Percentiles rank a stretch among this genome's conserved stretches.
Evolutionary conservation across 2,329 filamentous ascomycete species (phyloP).

Genomic region (Fusarium oxysporum): DNA sequence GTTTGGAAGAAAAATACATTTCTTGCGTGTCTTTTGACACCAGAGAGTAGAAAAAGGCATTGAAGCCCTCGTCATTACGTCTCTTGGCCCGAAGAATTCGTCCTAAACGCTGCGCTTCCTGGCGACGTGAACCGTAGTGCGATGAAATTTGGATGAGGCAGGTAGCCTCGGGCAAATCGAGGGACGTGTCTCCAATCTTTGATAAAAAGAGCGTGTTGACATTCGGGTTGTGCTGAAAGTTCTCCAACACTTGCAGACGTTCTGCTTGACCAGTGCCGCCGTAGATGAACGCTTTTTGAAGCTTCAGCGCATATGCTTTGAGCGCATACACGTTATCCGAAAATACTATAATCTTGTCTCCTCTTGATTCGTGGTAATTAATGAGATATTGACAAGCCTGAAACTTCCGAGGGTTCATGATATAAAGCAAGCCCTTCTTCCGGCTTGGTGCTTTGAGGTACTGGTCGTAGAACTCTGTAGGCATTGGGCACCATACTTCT

Average conservation of each 20-base stretch:
- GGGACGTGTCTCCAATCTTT: slow-evolving; percentile 98
- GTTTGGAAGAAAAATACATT: slow-evolving; percentile 97
- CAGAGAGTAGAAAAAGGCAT: slow-evolving; percentile 98
- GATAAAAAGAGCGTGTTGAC: slow-evolving; percentile 96
- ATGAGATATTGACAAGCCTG: slow-evolving; percentile 99
- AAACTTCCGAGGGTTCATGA: slow-evolving; percentile 98
- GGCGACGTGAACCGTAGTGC: slow-evolving; percentile 95
- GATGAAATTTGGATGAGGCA: slow-evolving; percentile 98
- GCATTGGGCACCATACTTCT: slow-evolving; percentile 99
- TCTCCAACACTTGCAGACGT: slow-evolving; percentile 87
- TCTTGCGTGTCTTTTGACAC: slow-evolving; percentile 98
- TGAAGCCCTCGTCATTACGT: slow-evolving; percentile 97
- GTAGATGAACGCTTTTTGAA: slow-evolving; percentile 91
- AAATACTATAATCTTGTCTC: slow-evolving; percentile 98
- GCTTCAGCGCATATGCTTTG: slow-evolving; percentile 83
- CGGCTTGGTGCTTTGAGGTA: slow-evolving; percentile 78
- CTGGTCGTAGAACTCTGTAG: slow-evolving; percentile 96
- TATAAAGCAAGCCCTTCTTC: slow-evolving; percentile 73
- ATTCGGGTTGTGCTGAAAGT: slow-evolving; percentile 91
- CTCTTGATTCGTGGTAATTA: slow-evolving; percentile 92
- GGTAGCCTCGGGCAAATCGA: slow-evolving; percentile 95
- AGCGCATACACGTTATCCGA: slow-evolving; percentile 97
- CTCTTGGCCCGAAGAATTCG: slow-evolving; percentile 95
- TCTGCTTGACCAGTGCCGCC: slow-evolving; percentile 88
- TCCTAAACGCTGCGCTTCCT: slow-evolving; percentile 93